Base-by-base conservation (phyloP, 257 asterid genomes). In the Lavandula angustifolia region DNA sequence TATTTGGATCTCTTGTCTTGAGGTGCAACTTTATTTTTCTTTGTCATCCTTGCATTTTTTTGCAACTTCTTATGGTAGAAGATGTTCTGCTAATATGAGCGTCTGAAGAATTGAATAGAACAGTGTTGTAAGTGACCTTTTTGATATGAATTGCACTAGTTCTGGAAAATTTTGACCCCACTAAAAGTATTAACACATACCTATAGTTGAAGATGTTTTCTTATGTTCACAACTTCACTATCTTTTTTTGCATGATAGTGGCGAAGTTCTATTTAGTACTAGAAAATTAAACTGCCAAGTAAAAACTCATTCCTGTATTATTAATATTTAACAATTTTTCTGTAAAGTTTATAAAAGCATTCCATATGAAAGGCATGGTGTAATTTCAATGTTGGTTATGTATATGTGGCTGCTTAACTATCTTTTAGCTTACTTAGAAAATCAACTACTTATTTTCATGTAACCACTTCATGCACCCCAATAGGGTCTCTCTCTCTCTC, bases 401-500 rank as follows among this genome's bases (percentile, higher is more conserved):
- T 10, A 14, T 46, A 29, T 31, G 31, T 48, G 55, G 44, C 44
- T 50, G 43, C 54, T 65, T 22, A 43, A 43, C 42, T 69, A 63
- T 53, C 62, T 32, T 38, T 47, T 65, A 54, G 58, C 67, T 51
- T 58, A 63, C 33, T 13, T 29, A 32, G 41, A 55, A 66, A 35
- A 9, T 10, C 35, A 7, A 17, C 44, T 32, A 57, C 43, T 48
- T 0, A 43, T 16, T 50, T 14, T 47, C 6, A 11, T 46, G 17
- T 47, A 29, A 31, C 46, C 54, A 59, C 68, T 31, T 37, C 73
- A 31, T 54, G 22, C 53, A 34, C 44, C 58, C 37, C 41, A 61
- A 50, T 42, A 2, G 51, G 14, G 18, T 48, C 27, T 22, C 53
- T 53, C 71, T 55, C 34, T 22, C 53, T 53, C 71, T 55, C 34